Conservation (phyloP, 2,329 filamentous ascomycete genomes). For the Harringtonia aguacate region DNA sequence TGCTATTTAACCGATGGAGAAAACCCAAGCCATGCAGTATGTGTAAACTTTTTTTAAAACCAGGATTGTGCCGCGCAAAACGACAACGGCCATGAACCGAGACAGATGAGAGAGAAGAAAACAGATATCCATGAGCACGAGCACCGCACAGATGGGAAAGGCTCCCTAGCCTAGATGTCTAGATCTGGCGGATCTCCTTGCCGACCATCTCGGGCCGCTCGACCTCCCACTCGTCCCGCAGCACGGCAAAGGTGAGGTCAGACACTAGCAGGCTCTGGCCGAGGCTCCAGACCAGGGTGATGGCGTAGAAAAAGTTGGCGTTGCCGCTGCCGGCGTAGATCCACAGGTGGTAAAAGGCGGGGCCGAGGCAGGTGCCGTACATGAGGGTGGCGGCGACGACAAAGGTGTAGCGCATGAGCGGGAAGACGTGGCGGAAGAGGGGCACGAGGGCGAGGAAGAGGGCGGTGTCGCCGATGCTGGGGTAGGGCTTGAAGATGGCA, state of each 20-base stretch:
- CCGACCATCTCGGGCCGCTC: slow-evolving; percentile 84
- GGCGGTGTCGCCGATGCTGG: slow-evolving; percentile 81
- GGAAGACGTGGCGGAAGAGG: slow-evolving; percentile 84
- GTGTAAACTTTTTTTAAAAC: too few species aligned
- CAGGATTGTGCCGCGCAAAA: too few species aligned
- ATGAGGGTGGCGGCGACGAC: slow-evolving; percentile 72
- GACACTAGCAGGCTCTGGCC: slow-evolving; percentile 79
- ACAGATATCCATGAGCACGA: not conserved
- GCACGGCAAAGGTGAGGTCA: slow-evolving; percentile 76
- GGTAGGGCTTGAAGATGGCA: slow-evolving; percentile 94
- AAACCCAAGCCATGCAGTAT: too few species aligned
- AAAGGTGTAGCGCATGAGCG: slow-evolving; percentile 89
- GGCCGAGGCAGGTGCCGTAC: slow-evolving; percentile 81
- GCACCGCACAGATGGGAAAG: not conserved
- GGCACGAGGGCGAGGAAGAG: slow-evolving; percentile 76
- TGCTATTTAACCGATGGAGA: too few species aligned
- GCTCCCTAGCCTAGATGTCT: not conserved
- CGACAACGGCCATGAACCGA: too few species aligned
- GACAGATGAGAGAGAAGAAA: not conserved
- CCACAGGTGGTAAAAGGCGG: slow-evolving; percentile 95
- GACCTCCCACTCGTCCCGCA: slow-evolving; percentile 89
- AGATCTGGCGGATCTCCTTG: slow-evolving; percentile 80
- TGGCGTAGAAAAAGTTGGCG: slow-evolving; percentile 98
- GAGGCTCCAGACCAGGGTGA: slow-evolving; percentile 95
- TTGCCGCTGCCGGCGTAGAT: slow-evolving; percentile 97